Conservation (phyloP, 2,329 filamentous ascomycete genomes). For the Hypomyces rosellus region DNA sequence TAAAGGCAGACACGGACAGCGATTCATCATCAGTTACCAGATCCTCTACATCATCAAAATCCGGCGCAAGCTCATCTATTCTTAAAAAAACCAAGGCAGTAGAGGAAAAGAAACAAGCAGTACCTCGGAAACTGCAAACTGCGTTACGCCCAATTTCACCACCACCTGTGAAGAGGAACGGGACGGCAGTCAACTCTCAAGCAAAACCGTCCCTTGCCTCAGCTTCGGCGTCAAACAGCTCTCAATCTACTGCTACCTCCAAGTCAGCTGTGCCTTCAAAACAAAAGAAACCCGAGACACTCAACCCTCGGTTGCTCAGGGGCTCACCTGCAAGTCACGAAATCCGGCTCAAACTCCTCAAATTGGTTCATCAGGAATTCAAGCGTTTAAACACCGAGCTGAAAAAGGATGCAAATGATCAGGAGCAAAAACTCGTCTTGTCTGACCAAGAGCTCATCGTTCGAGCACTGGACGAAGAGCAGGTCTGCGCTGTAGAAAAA, state of each 20-base stretch:
- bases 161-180: slow-evolving; percentile 25
- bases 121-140: slow-evolving; percentile 16
- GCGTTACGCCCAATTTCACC: slow-evolving; percentile 28
- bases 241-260: slow-evolving; percentile 1
- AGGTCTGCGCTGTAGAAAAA: slow-evolving; percentile 62
- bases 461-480: slow-evolving; percentile 69
- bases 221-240: slow-evolving; percentile 9
- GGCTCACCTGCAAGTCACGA: slow-evolving; percentile 51
- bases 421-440: slow-evolving; percentile 48
- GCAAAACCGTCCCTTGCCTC: slow-evolving; percentile 11
- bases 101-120: background rate
- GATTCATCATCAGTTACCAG: slow-evolving; percentile 8
- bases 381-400: slow-evolving; percentile 60
- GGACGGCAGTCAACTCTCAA: slow-evolving; percentile 8
- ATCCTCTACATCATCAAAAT: slow-evolving; percentile 1
- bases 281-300: slow-evolving; percentile 38
- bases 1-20: slow-evolving; percentile 19
- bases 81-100: background rate
- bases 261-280: slow-evolving; percentile 15
- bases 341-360: slow-evolving; percentile 51
- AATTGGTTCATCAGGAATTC: slow-evolving; percentile 59
- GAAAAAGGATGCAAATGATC: slow-evolving; percentile 41
- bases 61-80: background rate
- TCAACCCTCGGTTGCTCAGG: slow-evolving; percentile 63
- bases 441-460: slow-evolving; percentile 62